A percentile compares a stretch with the other conserved stretches of the same genome.
These are phyloP conservation scores for Acacia acuminata DNA, from an alignment of 306 rosid species.

Conservation along the genomic window DNA sequence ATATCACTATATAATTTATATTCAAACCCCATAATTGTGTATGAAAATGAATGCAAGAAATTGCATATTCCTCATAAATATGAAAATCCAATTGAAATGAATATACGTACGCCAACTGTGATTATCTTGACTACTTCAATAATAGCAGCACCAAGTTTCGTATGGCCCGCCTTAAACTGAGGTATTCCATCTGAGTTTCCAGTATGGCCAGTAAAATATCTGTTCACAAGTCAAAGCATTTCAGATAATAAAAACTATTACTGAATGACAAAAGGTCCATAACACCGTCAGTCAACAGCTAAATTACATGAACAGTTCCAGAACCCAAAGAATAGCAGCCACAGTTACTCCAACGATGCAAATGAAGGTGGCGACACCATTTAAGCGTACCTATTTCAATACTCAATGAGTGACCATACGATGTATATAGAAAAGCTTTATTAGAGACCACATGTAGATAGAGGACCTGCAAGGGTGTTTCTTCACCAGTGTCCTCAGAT, in stretches of 20 bases:
- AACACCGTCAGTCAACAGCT: not conserved
- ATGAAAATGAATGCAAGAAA: slow-evolving; percentile 1
- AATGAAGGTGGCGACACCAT: slow-evolving; percentile 89
- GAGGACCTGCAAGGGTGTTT: slow-evolving; percentile 93
- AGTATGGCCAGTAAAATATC: slow-evolving; percentile 84
- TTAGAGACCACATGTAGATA: not conserved
- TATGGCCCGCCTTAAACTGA: slow-evolving; percentile 63
- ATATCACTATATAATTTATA: slow-evolving; percentile 2
- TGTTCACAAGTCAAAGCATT: slow-evolving; percentile 34
- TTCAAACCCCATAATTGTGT: not conserved
- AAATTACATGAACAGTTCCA: slow-evolving; percentile 66
- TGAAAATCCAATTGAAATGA: not conserved
- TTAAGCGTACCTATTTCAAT: slow-evolving; percentile 73
- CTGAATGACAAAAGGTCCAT: slow-evolving; percentile 8
- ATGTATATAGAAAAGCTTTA: not conserved
- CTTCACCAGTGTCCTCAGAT: slow-evolving; percentile 91
- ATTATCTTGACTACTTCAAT: slow-evolving; percentile 77
- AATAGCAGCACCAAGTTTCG: slow-evolving; percentile 63
- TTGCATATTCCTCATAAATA: slow-evolving; percentile 3
- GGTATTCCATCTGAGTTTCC: slow-evolving; percentile 43
- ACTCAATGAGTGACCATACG: slow-evolving; percentile 19
- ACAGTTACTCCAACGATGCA: slow-evolving; percentile 84
- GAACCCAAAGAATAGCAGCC: slow-evolving; percentile 63
- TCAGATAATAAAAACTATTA: not conserved
- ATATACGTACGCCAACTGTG: slow-evolving; percentile 76